A percentile compares a stretch with the other conserved stretches of the same genome.
These are phyloP conservation scores for Pythium rhizo-oryzae DNA, from an alignment of 352 stramenopile species.

Conservation along the genomic window DNA sequence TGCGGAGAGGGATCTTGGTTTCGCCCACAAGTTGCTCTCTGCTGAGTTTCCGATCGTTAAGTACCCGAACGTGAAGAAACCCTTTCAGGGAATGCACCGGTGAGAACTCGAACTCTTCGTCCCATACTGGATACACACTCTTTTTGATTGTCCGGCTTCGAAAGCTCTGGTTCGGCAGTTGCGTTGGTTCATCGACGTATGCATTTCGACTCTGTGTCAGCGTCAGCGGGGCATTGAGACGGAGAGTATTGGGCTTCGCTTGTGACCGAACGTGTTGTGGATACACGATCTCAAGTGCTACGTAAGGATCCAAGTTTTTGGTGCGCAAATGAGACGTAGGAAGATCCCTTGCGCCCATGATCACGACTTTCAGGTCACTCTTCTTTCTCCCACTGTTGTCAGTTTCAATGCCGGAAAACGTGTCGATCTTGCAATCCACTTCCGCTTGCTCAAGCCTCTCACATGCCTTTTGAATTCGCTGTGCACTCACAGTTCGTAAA, in stretches of 20 bases:
- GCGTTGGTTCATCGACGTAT: conserved; percentile 9
- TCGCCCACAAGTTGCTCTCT: conserved; percentile 73
- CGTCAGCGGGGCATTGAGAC: not conserved
- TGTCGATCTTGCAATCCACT: conserved; percentile 47
- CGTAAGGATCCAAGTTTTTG: conserved; percentile 79
- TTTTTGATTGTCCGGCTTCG: conserved; percentile 77
- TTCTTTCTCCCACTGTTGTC: conserved; percentile 53
- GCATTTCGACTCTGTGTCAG: not conserved
- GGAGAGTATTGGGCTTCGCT: not conserved
- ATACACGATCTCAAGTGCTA: conserved; percentile 67
- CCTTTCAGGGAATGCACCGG: conserved; percentile 66
- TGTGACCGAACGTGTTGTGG: conserved; percentile 36
- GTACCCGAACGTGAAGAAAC: conserved; percentile 59
- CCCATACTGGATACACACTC: conserved; percentile 78
- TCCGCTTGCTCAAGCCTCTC: conserved; percentile 54
- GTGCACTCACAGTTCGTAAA: conserved; percentile 32
- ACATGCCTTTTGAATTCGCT: conserved; percentile 61
- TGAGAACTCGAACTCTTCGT: conserved; percentile 73
- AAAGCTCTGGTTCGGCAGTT: conserved; percentile 27
- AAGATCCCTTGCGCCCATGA: conserved; percentile 56
- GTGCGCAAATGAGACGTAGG: conserved; percentile 63
- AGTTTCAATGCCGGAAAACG: conserved; percentile 63
- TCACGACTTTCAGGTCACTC: conserved; percentile 54
- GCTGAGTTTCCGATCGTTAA: conserved; percentile 74
- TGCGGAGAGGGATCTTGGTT: conserved; percentile 57